phyloP scores from a whole-genome alignment of 2,329 filamentous ascomycete genomes.

The Gaeumannomyces tritici region DNA sequence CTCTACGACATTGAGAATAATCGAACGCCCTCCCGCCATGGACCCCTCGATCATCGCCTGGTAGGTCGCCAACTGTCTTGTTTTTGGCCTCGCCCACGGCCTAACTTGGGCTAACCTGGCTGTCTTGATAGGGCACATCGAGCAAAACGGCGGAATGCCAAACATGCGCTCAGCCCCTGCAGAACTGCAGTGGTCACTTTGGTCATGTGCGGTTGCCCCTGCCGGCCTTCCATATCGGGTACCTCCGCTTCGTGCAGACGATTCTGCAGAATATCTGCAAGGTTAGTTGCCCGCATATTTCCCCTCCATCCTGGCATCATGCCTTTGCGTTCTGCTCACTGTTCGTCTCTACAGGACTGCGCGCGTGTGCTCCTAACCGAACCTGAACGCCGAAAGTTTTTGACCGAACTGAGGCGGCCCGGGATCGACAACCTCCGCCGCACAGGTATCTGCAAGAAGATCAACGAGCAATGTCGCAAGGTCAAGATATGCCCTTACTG shows the following conservation, averaged over 20 bases:
- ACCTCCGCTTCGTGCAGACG: conserved; percentile 84
- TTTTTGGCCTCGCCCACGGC: neutral
- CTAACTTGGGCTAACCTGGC: neutral
- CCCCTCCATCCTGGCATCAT: neutral
- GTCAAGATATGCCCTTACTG: conserved; percentile 75
- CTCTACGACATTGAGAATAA: conserved; percentile 84
- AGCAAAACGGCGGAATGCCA: conserved; percentile 70
- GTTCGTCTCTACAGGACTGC: conserved; percentile 51
- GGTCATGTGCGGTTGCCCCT: conserved; percentile 85
- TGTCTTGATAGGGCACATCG: conserved; percentile 60
- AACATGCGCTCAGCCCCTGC: conserved; percentile 73
- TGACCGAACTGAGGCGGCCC: conserved; percentile 73
- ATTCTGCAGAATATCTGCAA: conserved; percentile 97
- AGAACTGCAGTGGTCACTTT: conserved; percentile 90
- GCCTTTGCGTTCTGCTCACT: neutral
- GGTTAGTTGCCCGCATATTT: conserved; percentile 19
- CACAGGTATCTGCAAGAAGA: conserved; percentile 74
- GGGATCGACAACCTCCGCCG: conserved; percentile 80
- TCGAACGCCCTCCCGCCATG: conserved; percentile 67
- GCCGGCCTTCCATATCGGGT: conserved; percentile 92
- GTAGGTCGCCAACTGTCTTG: conserved; percentile 21
- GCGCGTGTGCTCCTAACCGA: conserved; percentile 76
- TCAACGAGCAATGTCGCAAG: conserved; percentile 86
- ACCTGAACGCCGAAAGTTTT: conserved; percentile 62
- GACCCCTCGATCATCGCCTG: conserved; percentile 79